Percentiles rank a stretch among this genome's conserved stretches.
phyloP scores from a whole-genome alignment of 164 flowering plant species.

The Stephania yunnanensis region DNA sequence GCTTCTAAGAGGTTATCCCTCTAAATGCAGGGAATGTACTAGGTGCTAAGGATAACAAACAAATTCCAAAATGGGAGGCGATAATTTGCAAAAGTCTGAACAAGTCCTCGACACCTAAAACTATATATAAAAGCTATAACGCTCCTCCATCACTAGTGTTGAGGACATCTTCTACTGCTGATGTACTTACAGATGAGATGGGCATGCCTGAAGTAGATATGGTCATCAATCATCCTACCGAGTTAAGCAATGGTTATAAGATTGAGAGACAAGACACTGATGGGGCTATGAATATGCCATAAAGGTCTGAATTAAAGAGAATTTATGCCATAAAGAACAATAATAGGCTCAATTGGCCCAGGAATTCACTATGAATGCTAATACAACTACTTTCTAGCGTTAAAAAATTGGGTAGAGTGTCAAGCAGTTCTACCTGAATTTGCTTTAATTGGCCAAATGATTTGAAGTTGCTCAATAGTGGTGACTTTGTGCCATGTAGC shows the following conservation, averaged over 20 bases:
- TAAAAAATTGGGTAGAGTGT: slow-evolving; percentile 48
- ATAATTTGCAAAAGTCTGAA: slow-evolving; percentile 77
- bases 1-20: slow-evolving; percentile 64
- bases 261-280: slow-evolving; percentile 16
- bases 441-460: slow-evolving; percentile 45
- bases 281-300: slow-evolving; percentile 18
- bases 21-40: slow-evolving; percentile 53
- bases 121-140: slow-evolving; percentile 61
- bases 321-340: slow-evolving; percentile 42
- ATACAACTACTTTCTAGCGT: slow-evolving; percentile 37
- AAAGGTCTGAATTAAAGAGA: slow-evolving; percentile 34
- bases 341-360: slow-evolving; percentile 72
- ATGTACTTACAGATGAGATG: slow-evolving; percentile 47
- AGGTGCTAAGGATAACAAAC: slow-evolving; percentile 47
- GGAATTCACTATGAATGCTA: slow-evolving; percentile 46
- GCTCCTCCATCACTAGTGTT: slow-evolving; percentile 88
- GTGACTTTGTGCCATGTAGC: slow-evolving; percentile 17
- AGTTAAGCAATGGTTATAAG: slow-evolving; percentile 13
- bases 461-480: slow-evolving; percentile 24
- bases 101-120: slow-evolving; percentile 48
- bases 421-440: slow-evolving; percentile 61
- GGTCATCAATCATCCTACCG: slow-evolving; percentile 18
- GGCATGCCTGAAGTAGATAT: slow-evolving; percentile 30
- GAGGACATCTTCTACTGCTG: slow-evolving; percentile 58
- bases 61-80: slow-evolving; percentile 90